These are phyloP conservation scores for Aspergillus mulundensis DNA, from an alignment of 495 filamentous ascomycete species.

Conservation along the genomic window DNA sequence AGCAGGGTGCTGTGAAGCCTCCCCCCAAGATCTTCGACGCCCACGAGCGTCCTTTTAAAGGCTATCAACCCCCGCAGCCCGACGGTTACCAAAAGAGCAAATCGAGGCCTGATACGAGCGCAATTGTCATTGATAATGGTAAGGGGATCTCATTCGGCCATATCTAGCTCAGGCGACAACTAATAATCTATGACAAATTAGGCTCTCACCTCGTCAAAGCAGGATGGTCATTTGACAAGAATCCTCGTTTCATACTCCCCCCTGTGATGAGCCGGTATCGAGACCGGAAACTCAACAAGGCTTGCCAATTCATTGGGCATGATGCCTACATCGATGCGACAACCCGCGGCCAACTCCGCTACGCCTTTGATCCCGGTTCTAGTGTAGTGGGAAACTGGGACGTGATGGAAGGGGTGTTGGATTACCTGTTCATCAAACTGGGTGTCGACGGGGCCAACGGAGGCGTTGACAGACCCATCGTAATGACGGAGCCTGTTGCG, in stretches of 20 bases:
- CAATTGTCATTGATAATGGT: constrained; percentile 99
- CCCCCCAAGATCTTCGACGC: constrained; percentile 49
- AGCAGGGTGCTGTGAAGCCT: constrained; percentile 42
- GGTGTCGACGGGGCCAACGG: constrained; percentile 73
- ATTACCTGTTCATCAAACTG: constrained; percentile 89
- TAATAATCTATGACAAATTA: constrained; percentile 29
- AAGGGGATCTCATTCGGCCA: constrained; percentile 2
- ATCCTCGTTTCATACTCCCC: constrained; percentile 72
- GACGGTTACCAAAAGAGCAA: constrained; percentile 64
- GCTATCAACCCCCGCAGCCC: constrained; percentile 60
- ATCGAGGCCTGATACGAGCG: constrained; percentile 51
- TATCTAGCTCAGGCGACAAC: background rate
- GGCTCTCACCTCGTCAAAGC: constrained; percentile 85
- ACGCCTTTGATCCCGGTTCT: constrained; percentile 84
- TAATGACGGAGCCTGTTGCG: constrained; percentile 95
- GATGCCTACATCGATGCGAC: constrained; percentile 94
- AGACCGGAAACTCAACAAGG: constrained; percentile 85
- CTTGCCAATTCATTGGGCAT: constrained; percentile 82
- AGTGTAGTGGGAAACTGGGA: constrained; percentile 97
- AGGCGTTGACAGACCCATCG: constrained; percentile 74
- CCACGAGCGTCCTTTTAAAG: constrained; percentile 75
- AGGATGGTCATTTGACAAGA: constrained; percentile 87
- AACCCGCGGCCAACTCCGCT: constrained; percentile 81
- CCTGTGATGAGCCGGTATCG: constrained; percentile 91
- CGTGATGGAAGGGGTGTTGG: constrained; percentile 86